Base-by-base conservation (phyloP, 768 basidiomycete genomes). In the Mycena belliarum region DNA sequence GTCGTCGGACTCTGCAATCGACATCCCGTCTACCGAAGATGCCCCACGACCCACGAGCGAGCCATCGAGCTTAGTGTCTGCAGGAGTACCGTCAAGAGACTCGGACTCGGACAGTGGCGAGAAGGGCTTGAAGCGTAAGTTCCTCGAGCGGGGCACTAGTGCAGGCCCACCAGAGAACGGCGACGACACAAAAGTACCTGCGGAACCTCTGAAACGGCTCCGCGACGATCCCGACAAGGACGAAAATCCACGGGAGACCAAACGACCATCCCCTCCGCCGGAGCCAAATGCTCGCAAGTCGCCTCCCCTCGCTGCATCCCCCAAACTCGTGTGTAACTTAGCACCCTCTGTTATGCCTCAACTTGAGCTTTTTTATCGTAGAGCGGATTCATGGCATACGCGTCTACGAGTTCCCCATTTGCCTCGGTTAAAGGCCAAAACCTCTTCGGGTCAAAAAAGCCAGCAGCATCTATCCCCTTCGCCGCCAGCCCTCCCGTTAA, bases 341-440 rank as follows among this genome's bases (percentile, higher is more conserved):
- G 55, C 56, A 52, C 61, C 56, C 46, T 60, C 47, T 52, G 48
- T 48, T 62, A 9, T 28, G 57, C 52, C 15, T 37, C 28, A 46
- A 47, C 48, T 52, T 59, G 49, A 38, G 49, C 20, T 25, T 26
- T 25, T 26, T 55, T 50, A 59, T 29, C 49, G 44, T 43, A 88
- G 88, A 75, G 82, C 51, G 90, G 90, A 24, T 93, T 93, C 70
- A 85, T 87, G 81, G 87, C 89, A 2, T 93, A 91, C 65, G 89
- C 90, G 14, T 86, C 88, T 3, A 75, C 82, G 12, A 80, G 76
- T 53, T 91, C 90, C 2, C 89, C 90, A 6, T 92, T 92, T 65
- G 84, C 87, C 15, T 72, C 81, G 45, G 84, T 89, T 66, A 89
- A 86, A 63, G 90, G 88, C 45, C 81, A 86, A 58, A 88, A 82